Percentiles rank a stretch among this genome's conserved stretches.
Evolutionary conservation across 2,329 filamentous ascomycete genomes (phyloP).

Genomic region (Aspergillus ustus): DNA sequence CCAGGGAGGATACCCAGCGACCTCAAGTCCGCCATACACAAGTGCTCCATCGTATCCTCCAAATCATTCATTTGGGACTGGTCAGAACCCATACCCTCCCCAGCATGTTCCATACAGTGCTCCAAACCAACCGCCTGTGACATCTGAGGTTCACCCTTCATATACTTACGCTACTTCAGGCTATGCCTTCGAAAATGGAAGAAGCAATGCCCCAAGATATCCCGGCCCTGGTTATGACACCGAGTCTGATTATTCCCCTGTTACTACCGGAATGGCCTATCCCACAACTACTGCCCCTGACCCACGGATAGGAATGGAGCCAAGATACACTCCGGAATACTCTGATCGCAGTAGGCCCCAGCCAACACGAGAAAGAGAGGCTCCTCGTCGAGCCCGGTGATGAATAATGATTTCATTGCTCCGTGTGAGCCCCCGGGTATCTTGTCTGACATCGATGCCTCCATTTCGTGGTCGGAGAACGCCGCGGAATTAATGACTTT

Average conservation of each 20-base stretch:
- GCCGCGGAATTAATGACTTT: constrained; percentile 18
- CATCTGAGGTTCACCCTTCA: constrained; percentile 44
- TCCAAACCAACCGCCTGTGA: constrained; percentile 42
- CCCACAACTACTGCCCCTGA: constrained; percentile 47
- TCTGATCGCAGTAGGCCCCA: constrained; percentile 46
- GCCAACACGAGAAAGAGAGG: constrained; percentile 43
- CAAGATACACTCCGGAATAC: constrained; percentile 49
- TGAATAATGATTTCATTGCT: constrained; percentile 22
- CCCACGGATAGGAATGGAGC: constrained; percentile 48
- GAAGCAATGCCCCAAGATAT: constrained; percentile 48
- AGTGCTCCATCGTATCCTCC: constrained; percentile 37
- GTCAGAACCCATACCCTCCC: constrained; percentile 42
- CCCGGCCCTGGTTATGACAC: constrained; percentile 48
- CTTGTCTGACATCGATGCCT: constrained; percentile 10
- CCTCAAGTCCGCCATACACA: constrained; percentile 40
- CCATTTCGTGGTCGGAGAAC: constrained; percentile 17
- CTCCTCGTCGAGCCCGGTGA: constrained; percentile 45
- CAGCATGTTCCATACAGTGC: constrained; percentile 40
- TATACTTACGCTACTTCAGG: constrained; percentile 44
- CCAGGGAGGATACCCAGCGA: constrained; percentile 37
- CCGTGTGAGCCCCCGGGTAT: constrained; percentile 16
- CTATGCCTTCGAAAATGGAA: constrained; percentile 43
- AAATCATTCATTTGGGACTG: constrained; percentile 40
- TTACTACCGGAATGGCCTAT: constrained; percentile 46
- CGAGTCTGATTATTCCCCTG: constrained; percentile 47